A percentile compares a stretch with the other conserved stretches of the same genome.
phyloP scores from a whole-genome alignment of 441 rosid species.

The Melastoma candidum region DNA sequence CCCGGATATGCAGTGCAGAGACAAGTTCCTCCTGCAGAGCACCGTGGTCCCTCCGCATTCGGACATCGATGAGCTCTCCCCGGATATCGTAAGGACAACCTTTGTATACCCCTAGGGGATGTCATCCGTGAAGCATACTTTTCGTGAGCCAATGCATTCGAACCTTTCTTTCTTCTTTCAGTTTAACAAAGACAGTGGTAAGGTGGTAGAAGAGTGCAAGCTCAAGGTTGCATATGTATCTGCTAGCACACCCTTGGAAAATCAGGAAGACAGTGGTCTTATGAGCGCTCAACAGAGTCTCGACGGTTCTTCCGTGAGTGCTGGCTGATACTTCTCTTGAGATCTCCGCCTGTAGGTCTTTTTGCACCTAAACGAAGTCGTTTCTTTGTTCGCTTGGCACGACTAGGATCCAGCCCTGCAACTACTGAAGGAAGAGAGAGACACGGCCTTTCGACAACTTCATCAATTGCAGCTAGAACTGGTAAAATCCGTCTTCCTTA shows the following conservation, averaged over 20 bases:
- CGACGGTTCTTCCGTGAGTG: constrained; percentile 61
- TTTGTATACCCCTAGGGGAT: neutral
- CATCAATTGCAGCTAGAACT: too few relatives aligned
- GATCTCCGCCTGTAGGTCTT: neutral
- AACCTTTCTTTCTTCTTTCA: constrained; percentile 2
- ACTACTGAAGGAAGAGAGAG: constrained; percentile 73
- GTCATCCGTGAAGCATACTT: too few relatives aligned
- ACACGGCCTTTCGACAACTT: constrained; percentile 27
- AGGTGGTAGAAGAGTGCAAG: constrained; percentile 67
- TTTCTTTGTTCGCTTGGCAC: too few relatives aligned
- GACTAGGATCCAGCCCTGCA: constrained; percentile 44
- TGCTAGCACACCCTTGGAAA: constrained; percentile 36
- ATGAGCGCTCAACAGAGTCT: constrained; percentile 38
- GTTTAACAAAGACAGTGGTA: constrained; percentile 56
- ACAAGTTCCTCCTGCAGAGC: constrained; percentile 91
- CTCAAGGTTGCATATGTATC: constrained; percentile 67
- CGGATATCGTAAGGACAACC: constrained; percentile 54
- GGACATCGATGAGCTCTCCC: constrained; percentile 82
- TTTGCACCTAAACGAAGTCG: too few relatives aligned
- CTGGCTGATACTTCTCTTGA: constrained; percentile 1
- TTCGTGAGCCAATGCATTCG: too few relatives aligned
- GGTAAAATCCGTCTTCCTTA: too few relatives aligned
- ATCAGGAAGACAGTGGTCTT: constrained; percentile 42
- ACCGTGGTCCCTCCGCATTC: constrained; percentile 63
- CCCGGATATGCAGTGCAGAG: constrained; percentile 91